Percentiles rank a stretch among this genome's conserved stretches.
Conservation (phyloP, 495 filamentous ascomycete species). For the Talaromyces adpressus region DNA sequence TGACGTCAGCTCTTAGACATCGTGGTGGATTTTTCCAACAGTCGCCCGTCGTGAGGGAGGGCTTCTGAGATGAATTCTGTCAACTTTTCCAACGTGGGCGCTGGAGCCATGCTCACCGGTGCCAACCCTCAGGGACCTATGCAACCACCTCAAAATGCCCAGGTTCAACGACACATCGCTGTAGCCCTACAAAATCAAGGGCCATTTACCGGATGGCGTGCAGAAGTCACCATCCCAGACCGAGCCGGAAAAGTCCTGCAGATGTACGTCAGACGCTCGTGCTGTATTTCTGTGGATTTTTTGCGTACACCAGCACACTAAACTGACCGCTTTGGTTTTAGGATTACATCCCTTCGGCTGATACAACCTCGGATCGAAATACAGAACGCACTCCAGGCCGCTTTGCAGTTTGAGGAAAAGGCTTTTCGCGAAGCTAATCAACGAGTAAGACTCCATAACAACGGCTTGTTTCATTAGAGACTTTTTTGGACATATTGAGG, state of each 20-base stretch:
- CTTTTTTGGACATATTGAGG: not conserved
- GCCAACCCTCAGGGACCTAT: conserved; percentile 31
- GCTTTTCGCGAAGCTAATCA: conserved; percentile 39
- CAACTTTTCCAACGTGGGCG: conserved; percentile 37
- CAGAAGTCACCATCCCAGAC: conserved; percentile 30
- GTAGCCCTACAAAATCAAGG: conserved; percentile 31
- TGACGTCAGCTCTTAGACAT: conserved; percentile 23
- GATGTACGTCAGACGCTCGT: conserved; percentile 34
- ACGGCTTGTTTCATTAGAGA: not conserved
- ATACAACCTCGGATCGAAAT: conserved; percentile 41
- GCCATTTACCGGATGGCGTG: conserved; percentile 39
- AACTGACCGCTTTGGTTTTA: conserved; percentile 9
- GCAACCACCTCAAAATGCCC: conserved; percentile 25
- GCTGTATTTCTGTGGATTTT: conserved; percentile 4
- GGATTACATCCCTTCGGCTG: conserved; percentile 43
- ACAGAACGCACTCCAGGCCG: conserved; percentile 32
- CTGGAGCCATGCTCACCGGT: conserved; percentile 29
- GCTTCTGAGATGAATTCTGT: conserved; percentile 45
- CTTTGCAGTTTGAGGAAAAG: conserved; percentile 41
- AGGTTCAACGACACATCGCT: conserved; percentile 28
- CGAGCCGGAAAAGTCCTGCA: conserved; percentile 38
- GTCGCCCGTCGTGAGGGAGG: conserved; percentile 34
- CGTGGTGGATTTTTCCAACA: conserved; percentile 29
- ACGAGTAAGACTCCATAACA: conserved; percentile 23
- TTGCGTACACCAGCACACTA: not conserved